Conservation (phyloP, 495 filamentous ascomycete species). For the Penicillium flavigenum region DNA sequence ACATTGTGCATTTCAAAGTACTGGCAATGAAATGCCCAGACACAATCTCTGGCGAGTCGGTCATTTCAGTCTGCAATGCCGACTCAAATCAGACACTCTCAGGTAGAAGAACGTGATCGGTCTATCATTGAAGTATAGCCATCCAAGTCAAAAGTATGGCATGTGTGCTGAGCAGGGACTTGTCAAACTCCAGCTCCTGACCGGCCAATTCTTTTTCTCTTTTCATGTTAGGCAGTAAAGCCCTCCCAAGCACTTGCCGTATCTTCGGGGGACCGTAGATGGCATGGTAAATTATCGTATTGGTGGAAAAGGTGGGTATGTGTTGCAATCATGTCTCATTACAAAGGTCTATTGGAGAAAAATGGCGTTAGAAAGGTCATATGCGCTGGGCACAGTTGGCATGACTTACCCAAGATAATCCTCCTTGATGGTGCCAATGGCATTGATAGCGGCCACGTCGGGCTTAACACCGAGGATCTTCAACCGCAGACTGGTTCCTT, state of each 20-base stretch:
- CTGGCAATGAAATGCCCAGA: neutral
- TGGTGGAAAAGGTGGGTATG: conserved; percentile 20
- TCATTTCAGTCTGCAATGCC: neutral
- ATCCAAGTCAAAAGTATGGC: neutral
- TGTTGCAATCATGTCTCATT: conserved; percentile 31
- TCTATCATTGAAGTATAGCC: neutral
- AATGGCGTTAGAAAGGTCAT: conserved; percentile 11
- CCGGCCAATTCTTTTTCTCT: neutral
- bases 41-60: neutral
- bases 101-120: neutral
- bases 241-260: conserved; percentile 2
- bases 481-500: conserved; percentile 86
- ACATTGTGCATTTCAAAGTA: neutral
- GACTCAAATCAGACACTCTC: neutral
- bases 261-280: conserved; percentile 1
- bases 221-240: neutral
- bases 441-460: conserved; percentile 91
- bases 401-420: conserved; percentile 55
- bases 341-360: conserved; percentile 36
- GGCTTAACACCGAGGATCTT: conserved; percentile 90
- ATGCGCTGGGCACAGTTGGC: neutral
- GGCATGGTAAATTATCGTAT: conserved; percentile 16
- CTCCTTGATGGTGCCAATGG: conserved; percentile 96
- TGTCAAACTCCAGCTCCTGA: conserved; percentile 7
- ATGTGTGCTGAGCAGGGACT: conserved; percentile 1